phyloP scores from a whole-genome alignment of 306 rosid species.

The Cyclanthera cordifolia region DNA sequence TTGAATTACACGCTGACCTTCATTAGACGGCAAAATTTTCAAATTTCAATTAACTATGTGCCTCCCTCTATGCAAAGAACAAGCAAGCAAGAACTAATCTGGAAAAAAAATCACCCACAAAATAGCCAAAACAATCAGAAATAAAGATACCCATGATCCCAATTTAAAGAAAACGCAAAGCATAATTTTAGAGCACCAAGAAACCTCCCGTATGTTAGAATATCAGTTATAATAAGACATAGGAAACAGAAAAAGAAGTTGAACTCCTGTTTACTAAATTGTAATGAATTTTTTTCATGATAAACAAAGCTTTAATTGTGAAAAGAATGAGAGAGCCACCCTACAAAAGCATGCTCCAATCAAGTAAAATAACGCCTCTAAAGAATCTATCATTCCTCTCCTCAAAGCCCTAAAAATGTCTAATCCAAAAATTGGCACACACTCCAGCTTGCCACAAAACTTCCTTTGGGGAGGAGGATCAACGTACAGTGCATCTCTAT shows the following conservation, averaged over 20 bases:
- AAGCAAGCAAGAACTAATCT: neutral
- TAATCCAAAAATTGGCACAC: too few species aligned
- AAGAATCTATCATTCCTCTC: too few species aligned
- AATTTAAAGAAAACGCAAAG: neutral
- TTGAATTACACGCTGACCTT: neutral
- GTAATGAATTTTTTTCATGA: too few species aligned
- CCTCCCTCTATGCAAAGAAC: neutral
- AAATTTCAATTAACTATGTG: neutral
- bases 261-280: neutral
- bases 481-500: too few species aligned
- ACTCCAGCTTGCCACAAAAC: too few species aligned
- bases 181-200: neutral
- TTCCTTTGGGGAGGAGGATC: too few species aligned
- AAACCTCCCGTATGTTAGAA: neutral
- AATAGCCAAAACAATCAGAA: neutral
- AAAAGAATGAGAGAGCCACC: too few species aligned
- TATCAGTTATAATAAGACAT: neutral
- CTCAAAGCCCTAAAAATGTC: too few species aligned
- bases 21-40: neutral
- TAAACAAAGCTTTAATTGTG: too few species aligned
- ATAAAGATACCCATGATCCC: neutral
- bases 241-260: neutral
- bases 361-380: too few species aligned
- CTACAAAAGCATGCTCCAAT: too few species aligned
- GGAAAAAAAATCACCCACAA: neutral